A percentile compares a stretch with the other conserved stretches of the same genome.
Evolutionary conservation across 1,284 basidiomycete genomes (phyloP).

Genomic region (Singerocomus inundabilis): DNA sequence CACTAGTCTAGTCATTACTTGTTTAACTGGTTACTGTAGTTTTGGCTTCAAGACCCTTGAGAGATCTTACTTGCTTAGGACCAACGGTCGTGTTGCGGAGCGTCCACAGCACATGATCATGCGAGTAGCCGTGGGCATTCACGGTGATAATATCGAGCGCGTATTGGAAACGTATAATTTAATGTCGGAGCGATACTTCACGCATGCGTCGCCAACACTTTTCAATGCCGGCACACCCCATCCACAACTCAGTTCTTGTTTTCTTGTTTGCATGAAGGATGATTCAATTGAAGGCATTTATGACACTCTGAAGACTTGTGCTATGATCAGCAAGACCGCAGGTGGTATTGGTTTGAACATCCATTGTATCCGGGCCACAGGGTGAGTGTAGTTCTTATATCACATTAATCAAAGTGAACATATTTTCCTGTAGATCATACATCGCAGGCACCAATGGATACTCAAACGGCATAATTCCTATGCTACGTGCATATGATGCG

Average conservation of each 20-base stretch:
- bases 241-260: slow-evolving; percentile 96
- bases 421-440: slow-evolving; percentile 56
- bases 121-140: slow-evolving; percentile 98
- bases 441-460: slow-evolving; percentile 97
- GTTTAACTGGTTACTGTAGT: slow-evolving; percentile 41
- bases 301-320: slow-evolving; percentile 97
- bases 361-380: slow-evolving; percentile 96
- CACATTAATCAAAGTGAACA: slow-evolving; percentile 6
- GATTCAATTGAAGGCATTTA: slow-evolving; percentile 99
- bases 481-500: slow-evolving; percentile 98
- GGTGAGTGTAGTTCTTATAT: slow-evolving; percentile 46
- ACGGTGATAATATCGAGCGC: slow-evolving; percentile 86
- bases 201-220: slow-evolving; percentile 96
- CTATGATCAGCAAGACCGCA: slow-evolving; percentile 99
- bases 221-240: slow-evolving; percentile 99
- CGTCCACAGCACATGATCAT: slow-evolving; percentile 99
- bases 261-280: slow-evolving; percentile 98
- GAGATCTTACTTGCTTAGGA: slow-evolving; percentile 93
- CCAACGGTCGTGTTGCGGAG: slow-evolving; percentile 95
- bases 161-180: slow-evolving; percentile 92
- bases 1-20: not conserved
- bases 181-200: slow-evolving; percentile 98
- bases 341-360: slow-evolving; percentile 98
- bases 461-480: slow-evolving; percentile 98
- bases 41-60: slow-evolving; percentile 99